A percentile compares a stretch with the other conserved stretches of the same genome.
Conservation (phyloP, 2,329 filamentous ascomycete genomes). For the Aureobasidium sp. region DNA sequence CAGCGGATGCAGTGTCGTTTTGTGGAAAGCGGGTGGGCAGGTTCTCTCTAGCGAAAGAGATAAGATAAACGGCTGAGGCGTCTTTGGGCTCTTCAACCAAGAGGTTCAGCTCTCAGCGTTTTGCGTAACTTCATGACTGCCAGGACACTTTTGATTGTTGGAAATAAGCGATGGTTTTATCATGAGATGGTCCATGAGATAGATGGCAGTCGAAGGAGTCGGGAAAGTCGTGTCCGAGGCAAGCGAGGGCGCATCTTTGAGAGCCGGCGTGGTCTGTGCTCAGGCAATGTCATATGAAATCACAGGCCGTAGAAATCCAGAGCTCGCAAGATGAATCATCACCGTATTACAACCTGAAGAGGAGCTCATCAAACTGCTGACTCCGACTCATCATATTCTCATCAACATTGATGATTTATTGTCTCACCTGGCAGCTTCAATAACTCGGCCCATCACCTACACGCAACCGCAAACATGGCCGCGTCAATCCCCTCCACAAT, state of each 20-base stretch:
- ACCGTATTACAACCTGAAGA: not conserved
- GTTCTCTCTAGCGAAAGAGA: not conserved
- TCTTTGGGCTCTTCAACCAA: not conserved
- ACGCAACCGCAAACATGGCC: conserved; percentile 13
- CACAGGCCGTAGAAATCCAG: not conserved
- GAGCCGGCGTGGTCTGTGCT: not conserved
- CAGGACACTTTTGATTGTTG: not conserved
- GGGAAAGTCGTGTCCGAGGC: not conserved
- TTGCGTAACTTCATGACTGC: not conserved
- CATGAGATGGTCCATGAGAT: not conserved
- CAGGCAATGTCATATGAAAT: not conserved
- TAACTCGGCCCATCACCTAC: not conserved
- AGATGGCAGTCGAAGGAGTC: not conserved
- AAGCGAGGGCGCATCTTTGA: not conserved
- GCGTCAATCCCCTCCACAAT: conserved; percentile 21
- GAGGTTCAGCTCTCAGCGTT: not conserved
- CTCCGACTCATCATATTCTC: not conserved
- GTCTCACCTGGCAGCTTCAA: not conserved
- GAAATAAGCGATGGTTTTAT: not conserved
- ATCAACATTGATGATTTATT: not conserved
- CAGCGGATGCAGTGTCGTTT: conserved; percentile 1
- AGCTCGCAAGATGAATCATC: not conserved
- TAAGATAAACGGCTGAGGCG: not conserved
- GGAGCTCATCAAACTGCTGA: not conserved
- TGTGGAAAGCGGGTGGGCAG: not conserved